Conservation (phyloP, 352 stramenopile genomes). For the Globisporangium nunn region DNA sequence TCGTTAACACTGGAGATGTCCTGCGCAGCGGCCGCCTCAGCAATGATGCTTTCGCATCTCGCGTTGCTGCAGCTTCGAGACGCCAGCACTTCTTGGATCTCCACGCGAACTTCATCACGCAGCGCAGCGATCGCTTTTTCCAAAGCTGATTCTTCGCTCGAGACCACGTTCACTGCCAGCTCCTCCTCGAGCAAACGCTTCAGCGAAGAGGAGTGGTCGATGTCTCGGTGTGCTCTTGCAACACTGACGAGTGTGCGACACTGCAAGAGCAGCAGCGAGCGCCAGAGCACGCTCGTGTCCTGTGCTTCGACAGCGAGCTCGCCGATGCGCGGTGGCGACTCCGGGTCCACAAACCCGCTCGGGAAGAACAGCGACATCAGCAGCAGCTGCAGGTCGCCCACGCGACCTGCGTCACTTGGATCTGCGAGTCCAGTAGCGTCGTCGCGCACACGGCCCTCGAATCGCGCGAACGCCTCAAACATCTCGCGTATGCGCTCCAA, state of each 20-base stretch:
- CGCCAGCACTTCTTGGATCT: background rate
- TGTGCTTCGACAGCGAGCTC: slow-evolving; percentile 40
- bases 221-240: background rate
- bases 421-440: background rate
- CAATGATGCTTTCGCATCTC: no score
- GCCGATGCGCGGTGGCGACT: slow-evolving; percentile 25
- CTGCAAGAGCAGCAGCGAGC: slow-evolving; percentile 34
- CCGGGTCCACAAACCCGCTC: slow-evolving; percentile 20
- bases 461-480: slow-evolving; percentile 4
- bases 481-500: slow-evolving; percentile 34
- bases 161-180: background rate
- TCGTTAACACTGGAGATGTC: background rate
- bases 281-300: slow-evolving; percentile 37
- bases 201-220: background rate
- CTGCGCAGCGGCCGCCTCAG: no score
- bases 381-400: slow-evolving; percentile 2
- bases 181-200: slow-evolving; percentile 13
- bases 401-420: background rate
- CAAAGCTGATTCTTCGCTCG: background rate
- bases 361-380: slow-evolving; percentile 33
- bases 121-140: background rate
- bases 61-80: background rate
- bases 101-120: background rate
- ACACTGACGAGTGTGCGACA: slow-evolving; percentile 13
- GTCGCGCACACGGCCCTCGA: background rate